Percentiles rank a stretch among this genome's conserved stretches.
phyloP scores from a whole-genome alignment of 148 eudicot species.

The Tetragonia tetragonoides region DNA sequence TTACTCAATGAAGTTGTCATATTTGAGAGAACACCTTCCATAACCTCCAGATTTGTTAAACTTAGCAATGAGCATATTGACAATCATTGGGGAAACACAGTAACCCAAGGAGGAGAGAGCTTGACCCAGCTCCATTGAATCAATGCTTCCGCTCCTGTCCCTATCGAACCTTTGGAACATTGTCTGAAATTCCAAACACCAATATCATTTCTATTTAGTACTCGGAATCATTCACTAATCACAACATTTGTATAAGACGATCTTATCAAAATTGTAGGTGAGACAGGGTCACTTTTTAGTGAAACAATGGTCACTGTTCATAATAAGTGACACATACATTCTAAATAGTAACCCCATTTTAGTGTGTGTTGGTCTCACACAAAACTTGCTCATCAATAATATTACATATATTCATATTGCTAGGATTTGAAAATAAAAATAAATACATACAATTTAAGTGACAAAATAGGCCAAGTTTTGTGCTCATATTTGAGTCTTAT shows the following conservation, averaged over 20 bases:
- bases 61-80: conserved; percentile 68
- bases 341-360: no score
- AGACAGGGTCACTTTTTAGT: no score
- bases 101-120: conserved; percentile 65
- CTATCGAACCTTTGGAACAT: conserved; percentile 77
- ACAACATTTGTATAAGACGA: no score
- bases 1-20: conserved; percentile 89
- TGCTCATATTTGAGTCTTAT: not conserved
- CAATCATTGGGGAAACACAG: conserved; percentile 51
- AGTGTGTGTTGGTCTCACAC: no score
- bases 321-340: no score
- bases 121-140: conserved; percentile 53
- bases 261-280: no score
- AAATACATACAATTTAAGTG: no score
- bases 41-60: conserved; percentile 52
- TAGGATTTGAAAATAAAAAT: no score
- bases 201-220: not conserved
- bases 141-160: conserved; percentile 78
- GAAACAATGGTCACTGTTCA: no score
- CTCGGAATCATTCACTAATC: no score
- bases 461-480: not conserved
- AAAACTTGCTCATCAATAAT: no score
- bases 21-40: conserved; percentile 55
- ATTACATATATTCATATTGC: no score
- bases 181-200: conserved; percentile 11